Conservation (phyloP, 148 eudicot genomes). For the Chenopodium album region DNA sequence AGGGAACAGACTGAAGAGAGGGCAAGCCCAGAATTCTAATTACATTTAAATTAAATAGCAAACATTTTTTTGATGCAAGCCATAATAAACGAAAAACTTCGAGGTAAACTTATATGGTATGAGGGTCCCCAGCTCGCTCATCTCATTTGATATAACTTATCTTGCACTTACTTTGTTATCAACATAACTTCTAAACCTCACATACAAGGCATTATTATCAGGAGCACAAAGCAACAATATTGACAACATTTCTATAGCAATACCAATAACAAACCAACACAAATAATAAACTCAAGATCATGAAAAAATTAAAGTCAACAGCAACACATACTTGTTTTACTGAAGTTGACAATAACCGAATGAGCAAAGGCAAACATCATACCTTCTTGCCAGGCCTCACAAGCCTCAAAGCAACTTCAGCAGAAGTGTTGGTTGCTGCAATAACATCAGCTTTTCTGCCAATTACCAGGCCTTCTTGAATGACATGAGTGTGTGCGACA, state of each 20-base stretch:
- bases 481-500: conserved; percentile 80
- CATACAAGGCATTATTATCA: no score
- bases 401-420: conserved; percentile 94
- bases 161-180: no score
- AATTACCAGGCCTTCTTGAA: conserved; percentile 73
- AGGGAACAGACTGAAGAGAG: conserved; percentile 10
- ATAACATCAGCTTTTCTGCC: conserved; percentile 85
- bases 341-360: neutral
- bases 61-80: neutral
- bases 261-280: neutral
- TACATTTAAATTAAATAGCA: neutral
- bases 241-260: neutral
- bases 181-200: no score
- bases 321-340: neutral
- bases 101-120: no score
- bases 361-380: neutral
- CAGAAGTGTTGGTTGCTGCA: conserved; percentile 90
- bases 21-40: neutral
- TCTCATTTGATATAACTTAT: no score
- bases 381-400: conserved; percentile 91
- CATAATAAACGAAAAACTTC: neutral
- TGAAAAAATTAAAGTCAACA: neutral
- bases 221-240: no score
- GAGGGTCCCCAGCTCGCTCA: no score
- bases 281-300: neutral